phyloP scores from a whole-genome alignment of 257 asterid genomes.

The Scutellaria baicalensis region DNA sequence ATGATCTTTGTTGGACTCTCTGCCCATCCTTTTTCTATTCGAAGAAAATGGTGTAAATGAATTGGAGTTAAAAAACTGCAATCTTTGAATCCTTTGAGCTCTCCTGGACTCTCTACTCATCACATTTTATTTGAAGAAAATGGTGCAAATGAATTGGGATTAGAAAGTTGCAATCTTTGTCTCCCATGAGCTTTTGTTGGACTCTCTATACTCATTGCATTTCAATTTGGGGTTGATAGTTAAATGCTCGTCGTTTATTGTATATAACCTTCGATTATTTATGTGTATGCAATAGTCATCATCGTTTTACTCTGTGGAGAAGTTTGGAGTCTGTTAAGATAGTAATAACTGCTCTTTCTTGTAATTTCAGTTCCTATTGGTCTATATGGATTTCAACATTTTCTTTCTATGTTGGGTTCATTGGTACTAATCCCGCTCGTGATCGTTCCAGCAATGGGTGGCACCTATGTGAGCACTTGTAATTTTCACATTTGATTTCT shows the following conservation, averaged over 20 bases:
- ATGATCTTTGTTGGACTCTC: background rate
- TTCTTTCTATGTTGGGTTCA: conserved; percentile 88
- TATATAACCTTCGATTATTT: background rate
- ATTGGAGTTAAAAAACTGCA: conserved; percentile 4
- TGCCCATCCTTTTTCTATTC: too few relatives aligned
- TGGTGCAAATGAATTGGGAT: too few relatives aligned
- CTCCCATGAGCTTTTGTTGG: too few relatives aligned
- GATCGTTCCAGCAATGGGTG: conserved; percentile 99
- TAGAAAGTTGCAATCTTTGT: too few relatives aligned
- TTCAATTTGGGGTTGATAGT: background rate
- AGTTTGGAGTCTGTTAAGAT: background rate
- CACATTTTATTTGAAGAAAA: too few relatives aligned
- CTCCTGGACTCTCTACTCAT: too few relatives aligned
- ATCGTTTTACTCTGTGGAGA: background rate
- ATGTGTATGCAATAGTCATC: background rate
- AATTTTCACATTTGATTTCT: conserved; percentile 14
- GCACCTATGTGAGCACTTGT: conserved; percentile 84
- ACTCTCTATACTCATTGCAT: background rate
- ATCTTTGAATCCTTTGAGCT: background rate
- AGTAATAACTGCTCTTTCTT: conserved; percentile 10
- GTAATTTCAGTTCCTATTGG: conserved; percentile 87
- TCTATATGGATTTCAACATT: conserved; percentile 89
- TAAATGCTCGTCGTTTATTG: background rate
- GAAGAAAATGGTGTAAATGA: background rate
- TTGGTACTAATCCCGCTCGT: conserved; percentile 90